Evolutionary conservation across 352 stramenopile genomes (phyloP).

Genomic region (Globisporangium echinulatum): DNA sequence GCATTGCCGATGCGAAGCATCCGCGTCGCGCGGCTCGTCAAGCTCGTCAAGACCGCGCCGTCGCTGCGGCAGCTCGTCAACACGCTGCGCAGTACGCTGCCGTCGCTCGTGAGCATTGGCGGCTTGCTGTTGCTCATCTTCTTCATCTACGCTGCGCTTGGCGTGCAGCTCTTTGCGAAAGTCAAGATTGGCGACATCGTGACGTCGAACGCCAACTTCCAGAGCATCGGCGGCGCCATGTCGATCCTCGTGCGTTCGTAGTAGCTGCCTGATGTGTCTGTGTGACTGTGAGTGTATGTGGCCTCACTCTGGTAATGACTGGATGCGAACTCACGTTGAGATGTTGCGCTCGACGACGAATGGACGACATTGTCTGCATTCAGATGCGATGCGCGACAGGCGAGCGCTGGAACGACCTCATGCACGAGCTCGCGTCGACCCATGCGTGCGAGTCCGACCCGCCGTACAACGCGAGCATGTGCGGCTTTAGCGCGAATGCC

Average conservation of each 20-base stretch:
- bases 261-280: not conserved
- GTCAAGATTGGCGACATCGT: constrained; percentile 45
- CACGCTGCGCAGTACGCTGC: constrained; percentile 73
- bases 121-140: constrained; percentile 78
- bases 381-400: constrained; percentile 82
- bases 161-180: constrained; percentile 83
- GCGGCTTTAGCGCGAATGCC: constrained; percentile 27
- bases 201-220: constrained; percentile 79
- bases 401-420: constrained; percentile 84
- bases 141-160: constrained; percentile 84
- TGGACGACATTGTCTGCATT: not conserved
- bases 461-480: constrained; percentile 30
- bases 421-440: constrained; percentile 57
- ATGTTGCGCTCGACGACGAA: too few relatives aligned
- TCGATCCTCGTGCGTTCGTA: constrained; percentile 45
- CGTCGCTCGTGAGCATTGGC: constrained; percentile 71
- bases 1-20: constrained; percentile 75
- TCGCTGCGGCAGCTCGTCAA: constrained; percentile 74
- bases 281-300: not conserved
- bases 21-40: constrained; percentile 64
- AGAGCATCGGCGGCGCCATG: constrained; percentile 67
- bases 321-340: not conserved
- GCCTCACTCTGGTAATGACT: not conserved
- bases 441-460: constrained; percentile 24
- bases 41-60: constrained; percentile 66